These are phyloP conservation scores for Aspergillus hortae DNA, from an alignment of 2,329 filamentous ascomycete genomes.

Conservation along the genomic window DNA sequence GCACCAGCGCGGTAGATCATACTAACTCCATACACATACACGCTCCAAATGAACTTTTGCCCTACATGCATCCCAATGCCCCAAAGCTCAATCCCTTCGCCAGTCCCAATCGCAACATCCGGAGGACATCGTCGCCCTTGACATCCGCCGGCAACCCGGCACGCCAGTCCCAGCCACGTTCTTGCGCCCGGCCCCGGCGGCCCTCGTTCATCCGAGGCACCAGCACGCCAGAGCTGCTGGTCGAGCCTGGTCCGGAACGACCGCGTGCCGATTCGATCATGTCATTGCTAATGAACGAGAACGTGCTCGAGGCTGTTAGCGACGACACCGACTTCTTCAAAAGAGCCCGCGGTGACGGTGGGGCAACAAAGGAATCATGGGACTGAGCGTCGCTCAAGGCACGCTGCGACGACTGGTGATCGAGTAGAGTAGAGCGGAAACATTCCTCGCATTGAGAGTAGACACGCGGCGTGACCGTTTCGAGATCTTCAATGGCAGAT, in stretches of 20 bases:
- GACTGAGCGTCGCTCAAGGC: constrained; percentile 8
- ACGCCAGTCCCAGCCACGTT: constrained; percentile 72
- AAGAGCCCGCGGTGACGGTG: constrained; percentile 60
- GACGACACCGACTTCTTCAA: constrained; percentile 61
- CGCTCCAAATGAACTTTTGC: constrained; percentile 2
- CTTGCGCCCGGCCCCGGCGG: constrained; percentile 26
- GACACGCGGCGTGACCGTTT: constrained; percentile 70
- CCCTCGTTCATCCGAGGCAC: constrained; percentile 28
- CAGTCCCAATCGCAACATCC: constrained; percentile 67
- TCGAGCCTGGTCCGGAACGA: constrained; percentile 42
- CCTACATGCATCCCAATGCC: constrained; percentile 27
- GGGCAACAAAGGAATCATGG: constrained; percentile 20
- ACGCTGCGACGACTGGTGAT: constrained; percentile 57
- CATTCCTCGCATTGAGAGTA: constrained; percentile 74
- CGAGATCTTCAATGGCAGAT: constrained; percentile 73
- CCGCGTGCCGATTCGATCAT: constrained; percentile 54
- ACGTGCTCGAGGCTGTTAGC: constrained; percentile 56
- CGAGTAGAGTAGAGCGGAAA: constrained; percentile 69
- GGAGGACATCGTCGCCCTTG: constrained; percentile 67
- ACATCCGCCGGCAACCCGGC: constrained; percentile 54
- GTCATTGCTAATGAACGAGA: constrained; percentile 70
- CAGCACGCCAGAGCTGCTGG: constrained; percentile 53
- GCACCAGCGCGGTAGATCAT: background rate
- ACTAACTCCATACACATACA: constrained; percentile 2
- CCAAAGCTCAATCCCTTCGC: constrained; percentile 62